Conservation (phyloP, 2,329 filamentous ascomycete species). For the Aspergillus fructus region DNA sequence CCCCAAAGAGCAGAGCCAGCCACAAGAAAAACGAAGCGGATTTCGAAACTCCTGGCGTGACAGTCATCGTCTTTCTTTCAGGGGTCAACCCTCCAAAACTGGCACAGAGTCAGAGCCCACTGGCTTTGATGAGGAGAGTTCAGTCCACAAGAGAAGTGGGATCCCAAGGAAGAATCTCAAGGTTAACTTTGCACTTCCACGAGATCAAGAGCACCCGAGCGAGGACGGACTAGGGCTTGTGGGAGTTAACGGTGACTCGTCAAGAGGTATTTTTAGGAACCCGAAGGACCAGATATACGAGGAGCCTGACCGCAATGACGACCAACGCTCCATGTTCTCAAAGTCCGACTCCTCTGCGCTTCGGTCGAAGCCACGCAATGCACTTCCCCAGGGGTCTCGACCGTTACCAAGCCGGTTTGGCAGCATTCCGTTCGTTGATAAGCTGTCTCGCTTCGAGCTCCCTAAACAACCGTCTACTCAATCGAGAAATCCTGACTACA, state of each 20-base stretch:
- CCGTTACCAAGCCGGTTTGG: slow-evolving; percentile 44
- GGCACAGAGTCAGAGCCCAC: not conserved
- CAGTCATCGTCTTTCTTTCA: slow-evolving; percentile 22
- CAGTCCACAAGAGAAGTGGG: slow-evolving; percentile 22
- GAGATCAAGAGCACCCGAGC: slow-evolving; percentile 23
- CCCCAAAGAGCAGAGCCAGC: slow-evolving; percentile 42
- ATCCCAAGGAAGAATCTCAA: slow-evolving; percentile 36
- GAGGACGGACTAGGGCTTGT: slow-evolving; percentile 25
- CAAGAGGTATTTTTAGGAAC: slow-evolving; percentile 56
- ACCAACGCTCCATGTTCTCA: slow-evolving; percentile 26
- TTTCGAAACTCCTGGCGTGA: slow-evolving; percentile 14
- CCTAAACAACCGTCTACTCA: slow-evolving; percentile 81
- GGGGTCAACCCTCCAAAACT: slow-evolving; percentile 15
- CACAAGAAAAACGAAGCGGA: slow-evolving; percentile 41
- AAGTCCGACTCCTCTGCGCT: slow-evolving; percentile 48
- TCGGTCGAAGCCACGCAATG: slow-evolving; percentile 62
- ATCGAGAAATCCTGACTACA: slow-evolving; percentile 78
- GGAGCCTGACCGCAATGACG: slow-evolving; percentile 57
- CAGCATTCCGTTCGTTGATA: slow-evolving; percentile 46
- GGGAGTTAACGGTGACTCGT: slow-evolving; percentile 38
- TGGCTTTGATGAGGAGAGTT: slow-evolving; percentile 1
- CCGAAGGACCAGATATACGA: slow-evolving; percentile 74
- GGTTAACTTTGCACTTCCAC: slow-evolving; percentile 41
- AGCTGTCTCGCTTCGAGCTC: slow-evolving; percentile 65
- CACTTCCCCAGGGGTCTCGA: slow-evolving; percentile 50